These are phyloP conservation scores for Ceratocystis variospora DNA, from an alignment of 2,329 filamentous ascomycete species.

Conservation along the genomic window DNA sequence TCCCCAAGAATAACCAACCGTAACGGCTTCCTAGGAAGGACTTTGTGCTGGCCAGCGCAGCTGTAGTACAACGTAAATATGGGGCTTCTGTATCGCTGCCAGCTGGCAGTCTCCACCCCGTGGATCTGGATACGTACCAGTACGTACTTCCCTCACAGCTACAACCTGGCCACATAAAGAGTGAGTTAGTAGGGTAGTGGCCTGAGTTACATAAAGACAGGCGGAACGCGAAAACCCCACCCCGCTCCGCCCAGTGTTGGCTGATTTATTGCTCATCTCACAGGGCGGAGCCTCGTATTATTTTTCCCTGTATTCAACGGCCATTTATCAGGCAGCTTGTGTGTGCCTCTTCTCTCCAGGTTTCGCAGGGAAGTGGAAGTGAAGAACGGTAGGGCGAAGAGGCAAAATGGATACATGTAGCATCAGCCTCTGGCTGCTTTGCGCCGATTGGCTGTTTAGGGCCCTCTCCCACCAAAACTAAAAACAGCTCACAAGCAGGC, in stretches of 20 bases:
- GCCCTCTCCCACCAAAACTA: neutral
- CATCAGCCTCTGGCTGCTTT: neutral
- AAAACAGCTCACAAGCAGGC: neutral
- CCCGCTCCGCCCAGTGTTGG: neutral
- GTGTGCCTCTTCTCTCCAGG: no score
- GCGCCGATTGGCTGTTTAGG: neutral
- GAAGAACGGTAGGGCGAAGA: neutral
- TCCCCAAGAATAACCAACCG: neutral
- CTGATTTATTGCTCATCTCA: neutral
- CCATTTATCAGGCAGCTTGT: neutral
- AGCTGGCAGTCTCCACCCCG: neutral
- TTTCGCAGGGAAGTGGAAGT: no score
- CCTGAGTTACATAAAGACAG: neutral
- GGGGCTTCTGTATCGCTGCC: neutral
- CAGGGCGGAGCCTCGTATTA: neutral
- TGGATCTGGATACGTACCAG: neutral
- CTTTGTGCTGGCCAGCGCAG: neutral
- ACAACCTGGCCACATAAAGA: neutral
- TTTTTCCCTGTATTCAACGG: neutral
- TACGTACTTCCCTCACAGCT: neutral
- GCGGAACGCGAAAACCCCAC: neutral
- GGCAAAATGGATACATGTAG: neutral
- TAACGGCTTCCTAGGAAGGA: no score
- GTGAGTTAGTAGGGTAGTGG: neutral
- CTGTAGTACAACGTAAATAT: neutral